phyloP scores from a whole-genome alignment of 345 rosid genomes.

The Orychophragmus violaceus region DNA sequence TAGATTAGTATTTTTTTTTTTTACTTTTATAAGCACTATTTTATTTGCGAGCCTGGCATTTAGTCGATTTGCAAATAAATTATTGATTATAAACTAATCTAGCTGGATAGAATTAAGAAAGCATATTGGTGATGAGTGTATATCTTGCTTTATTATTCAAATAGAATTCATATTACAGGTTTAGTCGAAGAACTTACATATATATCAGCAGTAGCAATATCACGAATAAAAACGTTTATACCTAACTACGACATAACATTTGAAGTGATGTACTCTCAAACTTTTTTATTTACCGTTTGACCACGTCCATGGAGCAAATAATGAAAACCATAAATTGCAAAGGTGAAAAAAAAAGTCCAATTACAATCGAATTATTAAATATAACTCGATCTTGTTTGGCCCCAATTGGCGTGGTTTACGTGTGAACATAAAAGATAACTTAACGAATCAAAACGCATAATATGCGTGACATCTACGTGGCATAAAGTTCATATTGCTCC shows the following conservation, averaged over 20 bases:
- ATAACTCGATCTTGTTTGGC: background rate
- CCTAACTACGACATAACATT: background rate
- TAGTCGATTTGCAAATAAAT: background rate
- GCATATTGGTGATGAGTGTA: background rate
- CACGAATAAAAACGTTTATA: background rate
- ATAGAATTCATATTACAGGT: background rate
- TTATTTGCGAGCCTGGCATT: background rate
- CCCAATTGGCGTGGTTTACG: conserved; percentile 24
- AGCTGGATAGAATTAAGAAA: background rate
- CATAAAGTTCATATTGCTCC: background rate
- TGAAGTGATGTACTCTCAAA: too few relatives aligned
- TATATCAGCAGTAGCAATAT: background rate
- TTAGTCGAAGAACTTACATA: background rate
- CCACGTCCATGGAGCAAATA: too few relatives aligned
- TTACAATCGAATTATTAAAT: background rate
- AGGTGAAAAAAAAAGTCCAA: background rate
- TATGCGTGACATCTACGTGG: conserved; percentile 10
- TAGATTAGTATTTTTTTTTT: background rate
- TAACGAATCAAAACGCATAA: conserved; percentile 21
- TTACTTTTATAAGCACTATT: background rate
- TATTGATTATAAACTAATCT: background rate
- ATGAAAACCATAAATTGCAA: background rate
- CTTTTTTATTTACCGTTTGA: too few relatives aligned
- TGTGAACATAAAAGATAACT: conserved; percentile 20
- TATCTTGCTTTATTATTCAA: background rate